These are phyloP conservation scores for Ascodesmis nigricans DNA, from an alignment of 495 filamentous ascomycete species.

Conservation along the genomic window DNA sequence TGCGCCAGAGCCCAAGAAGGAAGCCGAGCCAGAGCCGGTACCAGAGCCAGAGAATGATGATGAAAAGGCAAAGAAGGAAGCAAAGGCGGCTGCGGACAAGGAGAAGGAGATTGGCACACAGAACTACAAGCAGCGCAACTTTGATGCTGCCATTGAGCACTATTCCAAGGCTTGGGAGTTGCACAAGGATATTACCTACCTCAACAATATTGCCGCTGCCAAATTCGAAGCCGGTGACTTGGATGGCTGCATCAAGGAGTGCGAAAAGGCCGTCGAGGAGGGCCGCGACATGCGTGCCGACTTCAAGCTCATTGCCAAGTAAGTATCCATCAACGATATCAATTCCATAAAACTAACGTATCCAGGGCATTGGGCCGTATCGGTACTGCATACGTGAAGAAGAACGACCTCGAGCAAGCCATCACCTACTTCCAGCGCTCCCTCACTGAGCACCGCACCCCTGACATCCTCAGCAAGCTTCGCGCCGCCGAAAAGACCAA, in stretches of 20 bases:
- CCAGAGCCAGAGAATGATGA: conserved; percentile 59
- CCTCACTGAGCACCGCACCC: conserved; percentile 87
- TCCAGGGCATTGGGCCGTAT: conserved; percentile 63
- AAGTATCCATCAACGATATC: conserved; percentile 10
- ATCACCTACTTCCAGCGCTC: conserved; percentile 84
- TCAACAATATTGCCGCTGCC: conserved; percentile 88
- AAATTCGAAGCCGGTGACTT: conserved; percentile 92
- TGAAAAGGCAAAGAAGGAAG: conserved; percentile 56
- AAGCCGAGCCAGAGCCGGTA: conserved; percentile 34
- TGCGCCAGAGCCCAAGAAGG: conserved; percentile 29
- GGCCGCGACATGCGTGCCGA: conserved; percentile 70
- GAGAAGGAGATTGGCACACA: conserved; percentile 90
- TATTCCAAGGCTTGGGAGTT: conserved; percentile 89
- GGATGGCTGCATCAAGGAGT: conserved; percentile 61
- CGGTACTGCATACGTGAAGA: conserved; percentile 74
- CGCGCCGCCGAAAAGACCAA: conserved; percentile 82
- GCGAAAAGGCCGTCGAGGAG: conserved; percentile 72
- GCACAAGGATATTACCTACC: conserved; percentile 87
- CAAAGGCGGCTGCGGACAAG: conserved; percentile 76
- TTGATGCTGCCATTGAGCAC: conserved; percentile 84
- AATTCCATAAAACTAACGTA: conserved; percentile 10
- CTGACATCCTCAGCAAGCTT: conserved; percentile 80
- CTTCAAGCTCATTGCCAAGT: conserved; percentile 95
- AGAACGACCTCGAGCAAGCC: conserved; percentile 54
- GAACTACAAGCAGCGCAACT: conserved; percentile 92